phyloP scores from a whole-genome alignment of 768 basidiomycete species.

The Myochromella boudieri region DNA sequence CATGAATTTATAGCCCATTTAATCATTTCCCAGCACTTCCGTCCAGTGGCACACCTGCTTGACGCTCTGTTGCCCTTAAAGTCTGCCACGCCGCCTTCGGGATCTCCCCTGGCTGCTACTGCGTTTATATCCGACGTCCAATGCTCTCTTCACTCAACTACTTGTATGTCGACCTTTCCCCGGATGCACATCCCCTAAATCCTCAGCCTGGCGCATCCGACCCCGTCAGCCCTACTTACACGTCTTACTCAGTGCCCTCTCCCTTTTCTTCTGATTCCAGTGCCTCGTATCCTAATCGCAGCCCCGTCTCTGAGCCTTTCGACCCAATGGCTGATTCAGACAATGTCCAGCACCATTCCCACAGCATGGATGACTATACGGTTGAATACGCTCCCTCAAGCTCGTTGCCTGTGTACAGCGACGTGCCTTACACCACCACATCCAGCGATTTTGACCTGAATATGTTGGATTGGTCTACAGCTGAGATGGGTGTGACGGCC shows the following conservation, averaged over 20 bases:
- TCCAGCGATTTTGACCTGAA: constrained; percentile 18
- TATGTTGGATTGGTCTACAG: constrained; percentile 16
- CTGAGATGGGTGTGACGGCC: constrained; percentile 3
- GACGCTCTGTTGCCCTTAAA: not conserved
- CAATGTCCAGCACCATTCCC: constrained; percentile 7
- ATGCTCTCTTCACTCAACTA: constrained; percentile 16
- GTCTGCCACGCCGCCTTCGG: not conserved
- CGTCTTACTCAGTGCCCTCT: constrained; percentile 35
- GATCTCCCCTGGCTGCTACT: constrained; percentile 1
- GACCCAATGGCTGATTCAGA: constrained; percentile 10
- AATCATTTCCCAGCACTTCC: constrained; percentile 6
- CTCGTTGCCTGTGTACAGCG: constrained; percentile 17
- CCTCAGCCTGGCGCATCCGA: constrained; percentile 20
- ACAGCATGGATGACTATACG: constrained; percentile 13
- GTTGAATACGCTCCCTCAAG: constrained; percentile 12
- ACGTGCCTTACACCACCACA: constrained; percentile 16
- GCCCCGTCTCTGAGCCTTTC: constrained; percentile 36
- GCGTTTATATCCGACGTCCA: constrained; percentile 9
- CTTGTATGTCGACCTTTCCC: constrained; percentile 2
- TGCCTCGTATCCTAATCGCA: constrained; percentile 29
- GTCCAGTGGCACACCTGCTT: constrained; percentile 3
- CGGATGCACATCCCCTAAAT: constrained; percentile 10
- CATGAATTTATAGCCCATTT: constrained; percentile 9
- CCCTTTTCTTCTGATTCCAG: constrained; percentile 40
- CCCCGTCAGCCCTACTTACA: constrained; percentile 34